Conservation (phyloP, 768 basidiomycete genomes). For the Clitopilus passeckerianus region DNA sequence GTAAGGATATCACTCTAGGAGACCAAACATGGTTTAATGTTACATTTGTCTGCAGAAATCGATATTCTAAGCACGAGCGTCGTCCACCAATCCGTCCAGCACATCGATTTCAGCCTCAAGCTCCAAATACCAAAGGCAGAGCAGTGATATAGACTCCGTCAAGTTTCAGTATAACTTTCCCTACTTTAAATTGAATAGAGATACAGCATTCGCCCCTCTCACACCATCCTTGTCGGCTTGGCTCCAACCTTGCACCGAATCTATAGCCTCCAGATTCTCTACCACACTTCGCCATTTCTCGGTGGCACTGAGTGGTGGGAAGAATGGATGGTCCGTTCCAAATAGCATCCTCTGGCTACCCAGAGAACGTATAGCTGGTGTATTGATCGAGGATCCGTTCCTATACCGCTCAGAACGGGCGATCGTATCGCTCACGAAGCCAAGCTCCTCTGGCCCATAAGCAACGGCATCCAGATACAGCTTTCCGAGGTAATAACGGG, state of each 20-base stretch:
- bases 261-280: conserved; percentile 80
- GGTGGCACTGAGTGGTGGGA: conserved; percentile 66
- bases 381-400: conserved; percentile 22
- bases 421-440: conserved; percentile 69
- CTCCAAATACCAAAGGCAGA: conserved; percentile 62
- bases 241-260: conserved; percentile 56
- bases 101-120: conserved; percentile 97
- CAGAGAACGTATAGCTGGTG: conserved; percentile 28
- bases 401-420: conserved; percentile 52
- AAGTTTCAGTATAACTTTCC: background rate
- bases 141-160: background rate
- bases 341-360: conserved; percentile 68
- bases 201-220: conserved; percentile 67
- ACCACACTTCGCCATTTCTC: conserved; percentile 84
- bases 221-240: conserved; percentile 59
- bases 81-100: conserved; percentile 88
- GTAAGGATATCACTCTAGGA: conserved; percentile 35
- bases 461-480: conserved; percentile 86
- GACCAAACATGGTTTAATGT: background rate
- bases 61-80: conserved; percentile 91
- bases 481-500: conserved; percentile 76
- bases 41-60: conserved; percentile 52
- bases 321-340: conserved; percentile 90
- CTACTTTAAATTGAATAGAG: conserved; percentile 52
- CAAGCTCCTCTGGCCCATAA: conserved; percentile 82